phyloP scores from a whole-genome alignment of 345 rosid species.

The Physaria fendleri region DNA sequence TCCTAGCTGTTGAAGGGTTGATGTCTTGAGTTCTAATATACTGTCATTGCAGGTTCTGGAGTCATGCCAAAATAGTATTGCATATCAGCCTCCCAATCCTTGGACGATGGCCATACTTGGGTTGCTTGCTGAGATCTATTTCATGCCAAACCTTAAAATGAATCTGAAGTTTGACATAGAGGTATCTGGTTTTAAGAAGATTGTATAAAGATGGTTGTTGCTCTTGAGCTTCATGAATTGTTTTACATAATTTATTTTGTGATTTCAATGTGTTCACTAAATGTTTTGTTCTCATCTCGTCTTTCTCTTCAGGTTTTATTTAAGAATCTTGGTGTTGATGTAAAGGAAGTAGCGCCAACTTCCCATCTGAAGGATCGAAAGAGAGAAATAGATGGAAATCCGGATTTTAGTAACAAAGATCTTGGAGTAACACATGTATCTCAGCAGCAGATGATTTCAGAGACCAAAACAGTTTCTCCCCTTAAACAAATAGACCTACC shows the following conservation, averaged over 20 bases:
- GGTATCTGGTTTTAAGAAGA: slow-evolving; percentile 36
- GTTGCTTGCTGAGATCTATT: slow-evolving; percentile 80
- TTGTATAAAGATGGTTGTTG: slow-evolving; percentile 1
- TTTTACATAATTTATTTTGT: neutral
- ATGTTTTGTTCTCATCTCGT: neutral
- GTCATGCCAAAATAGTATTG: slow-evolving; percentile 89
- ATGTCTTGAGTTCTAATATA: neutral
- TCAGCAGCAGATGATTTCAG: slow-evolving; percentile 64
- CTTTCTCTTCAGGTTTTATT: slow-evolving; percentile 58
- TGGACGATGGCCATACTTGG: slow-evolving; percentile 99
- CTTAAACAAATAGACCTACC: slow-evolving; percentile 68
- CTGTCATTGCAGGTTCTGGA: slow-evolving; percentile 61
- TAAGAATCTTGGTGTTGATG: slow-evolving; percentile 81
- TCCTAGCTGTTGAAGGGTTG: slow-evolving; percentile 9
- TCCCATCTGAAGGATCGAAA: slow-evolving; percentile 85
- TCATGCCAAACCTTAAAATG: slow-evolving; percentile 98
- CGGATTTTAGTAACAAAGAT: slow-evolving; percentile 95
- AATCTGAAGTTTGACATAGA: slow-evolving; percentile 98
- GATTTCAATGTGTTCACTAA: neutral
- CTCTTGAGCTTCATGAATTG: neutral
- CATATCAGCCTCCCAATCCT: slow-evolving; percentile 97
- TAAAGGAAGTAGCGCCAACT: slow-evolving; percentile 85
- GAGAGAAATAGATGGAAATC: slow-evolving; percentile 92
- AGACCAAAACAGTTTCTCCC: slow-evolving; percentile 60
- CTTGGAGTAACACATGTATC: slow-evolving; percentile 44